phyloP scores from a whole-genome alignment of 345 rosid species.

The Salix suchowensis region DNA sequence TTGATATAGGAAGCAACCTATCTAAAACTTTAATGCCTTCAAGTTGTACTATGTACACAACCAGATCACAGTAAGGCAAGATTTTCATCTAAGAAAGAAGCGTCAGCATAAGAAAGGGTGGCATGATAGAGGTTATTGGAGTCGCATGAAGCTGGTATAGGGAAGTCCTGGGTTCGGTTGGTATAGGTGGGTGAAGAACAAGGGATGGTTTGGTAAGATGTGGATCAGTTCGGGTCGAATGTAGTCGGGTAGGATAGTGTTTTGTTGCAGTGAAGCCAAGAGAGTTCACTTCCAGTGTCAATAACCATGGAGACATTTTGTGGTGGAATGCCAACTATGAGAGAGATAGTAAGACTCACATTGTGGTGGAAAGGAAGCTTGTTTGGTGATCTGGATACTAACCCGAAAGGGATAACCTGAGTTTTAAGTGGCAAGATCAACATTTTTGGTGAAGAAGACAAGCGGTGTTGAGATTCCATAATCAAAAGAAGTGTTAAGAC shows the following conservation, averaged over 20 bases:
- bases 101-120: conserved; percentile 71
- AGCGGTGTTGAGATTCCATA: neutral
- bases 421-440: conserved; percentile 60
- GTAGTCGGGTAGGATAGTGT: conserved; percentile 25
- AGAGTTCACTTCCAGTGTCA: conserved; percentile 90
- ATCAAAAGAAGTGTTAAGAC: neutral
- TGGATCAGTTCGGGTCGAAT: conserved; percentile 60
- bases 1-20: conserved; percentile 47
- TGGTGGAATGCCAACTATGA: conserved; percentile 80
- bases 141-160: conserved; percentile 82
- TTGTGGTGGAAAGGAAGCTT: conserved; percentile 82
- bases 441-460: conserved; percentile 17
- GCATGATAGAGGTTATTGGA: conserved; percentile 68
- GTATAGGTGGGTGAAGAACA: conserved; percentile 73
- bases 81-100: conserved; percentile 75
- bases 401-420: conserved; percentile 33
- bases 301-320: conserved; percentile 83
- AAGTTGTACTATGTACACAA: conserved; percentile 78
- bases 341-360: conserved; percentile 65
- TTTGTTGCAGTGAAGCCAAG: conserved; percentile 80
- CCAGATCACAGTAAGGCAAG: conserved; percentile 81
- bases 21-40: conserved; percentile 76
- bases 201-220: conserved; percentile 57
- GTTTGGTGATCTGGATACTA: conserved; percentile 45
- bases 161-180: conserved; percentile 59